phyloP scores from a whole-genome alignment of 306 rosid genomes.

The Alnus rubra region DNA sequence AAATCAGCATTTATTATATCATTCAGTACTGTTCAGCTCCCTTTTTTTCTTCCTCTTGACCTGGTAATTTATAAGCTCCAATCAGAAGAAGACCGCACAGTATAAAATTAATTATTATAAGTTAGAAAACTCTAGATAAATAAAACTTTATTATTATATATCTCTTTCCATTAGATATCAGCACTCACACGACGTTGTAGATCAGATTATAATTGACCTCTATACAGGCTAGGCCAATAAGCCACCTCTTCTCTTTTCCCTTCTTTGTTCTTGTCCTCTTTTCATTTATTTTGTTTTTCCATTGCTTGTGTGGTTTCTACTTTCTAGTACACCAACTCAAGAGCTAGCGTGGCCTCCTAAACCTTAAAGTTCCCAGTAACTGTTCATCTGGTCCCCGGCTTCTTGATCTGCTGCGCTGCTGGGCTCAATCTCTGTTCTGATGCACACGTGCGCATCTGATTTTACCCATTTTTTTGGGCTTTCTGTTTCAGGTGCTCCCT shows the following conservation, averaged over 20 bases:
- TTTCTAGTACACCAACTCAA: background rate
- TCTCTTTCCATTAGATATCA: constrained; percentile 3
- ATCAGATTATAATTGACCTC: background rate
- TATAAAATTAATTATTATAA: constrained; percentile 11
- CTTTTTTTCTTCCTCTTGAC: constrained; percentile 28
- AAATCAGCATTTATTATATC: constrained; percentile 16
- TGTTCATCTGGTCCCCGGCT: constrained; percentile 50
- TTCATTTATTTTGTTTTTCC: background rate
- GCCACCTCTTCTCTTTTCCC: too few relatives aligned
- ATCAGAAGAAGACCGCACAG: constrained; percentile 2
- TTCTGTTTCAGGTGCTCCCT: constrained; percentile 37
- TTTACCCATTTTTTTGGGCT: constrained; percentile 24
- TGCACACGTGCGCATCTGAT: constrained; percentile 58
- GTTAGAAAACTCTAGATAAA: constrained; percentile 13
- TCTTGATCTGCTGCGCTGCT: constrained; percentile 28
- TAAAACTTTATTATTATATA: constrained; percentile 13
- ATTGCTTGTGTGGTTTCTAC: background rate
- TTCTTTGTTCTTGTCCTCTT: background rate
- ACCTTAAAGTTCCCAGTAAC: constrained; percentile 17
- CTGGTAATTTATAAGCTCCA: constrained; percentile 16
- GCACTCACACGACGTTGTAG: background rate
- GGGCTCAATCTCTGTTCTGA: constrained; percentile 35
- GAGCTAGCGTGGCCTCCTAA: background rate
- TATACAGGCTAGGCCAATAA: background rate
- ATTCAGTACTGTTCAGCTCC: constrained; percentile 21